These are phyloP conservation scores for Lichtheimia ornata DNA, from an alignment of 371 early-diverging fungal genomes.

Conservation along the genomic window DNA sequence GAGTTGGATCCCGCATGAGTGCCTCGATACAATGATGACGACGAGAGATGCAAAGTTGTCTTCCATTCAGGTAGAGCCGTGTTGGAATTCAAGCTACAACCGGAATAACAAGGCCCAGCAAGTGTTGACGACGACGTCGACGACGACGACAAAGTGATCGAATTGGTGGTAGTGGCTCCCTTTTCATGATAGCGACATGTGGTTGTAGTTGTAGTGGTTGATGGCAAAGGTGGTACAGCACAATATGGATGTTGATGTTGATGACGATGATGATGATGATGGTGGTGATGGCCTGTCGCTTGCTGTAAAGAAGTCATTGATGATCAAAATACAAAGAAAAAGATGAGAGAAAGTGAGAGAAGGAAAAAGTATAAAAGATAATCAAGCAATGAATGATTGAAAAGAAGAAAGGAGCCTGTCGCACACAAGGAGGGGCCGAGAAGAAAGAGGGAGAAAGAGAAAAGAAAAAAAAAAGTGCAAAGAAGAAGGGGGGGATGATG, in stretches of 20 bases:
- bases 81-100: neutral
- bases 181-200: constrained; percentile 15
- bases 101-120: neutral
- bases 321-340: constrained; percentile 4
- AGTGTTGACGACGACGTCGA: constrained; percentile 2
- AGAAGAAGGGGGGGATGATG: constrained; percentile 10
- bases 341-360: neutral
- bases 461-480: constrained; percentile 2
- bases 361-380: constrained; percentile 6
- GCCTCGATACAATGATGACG: constrained; percentile 7
- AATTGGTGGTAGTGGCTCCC: constrained; percentile 2
- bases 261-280: constrained; percentile 7
- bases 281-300: constrained; percentile 13
- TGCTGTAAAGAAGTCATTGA: constrained; percentile 25
- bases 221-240: constrained; percentile 9
- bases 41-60: neutral
- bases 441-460: constrained; percentile 13
- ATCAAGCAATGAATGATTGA: constrained; percentile 4
- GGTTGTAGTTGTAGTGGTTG: constrained; percentile 3
- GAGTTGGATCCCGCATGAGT: constrained; percentile 1
- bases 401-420: constrained; percentile 1
- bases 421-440: constrained; percentile 10
- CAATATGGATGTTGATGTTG: neutral
- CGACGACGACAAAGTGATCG: too few species aligned
- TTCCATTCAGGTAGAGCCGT: constrained; percentile 2